Evolutionary conservation across 164 flowering plant species (phyloP), one percentile per base, ranked within the genome.

Genomic region (Tetracentron sinense): DNA sequence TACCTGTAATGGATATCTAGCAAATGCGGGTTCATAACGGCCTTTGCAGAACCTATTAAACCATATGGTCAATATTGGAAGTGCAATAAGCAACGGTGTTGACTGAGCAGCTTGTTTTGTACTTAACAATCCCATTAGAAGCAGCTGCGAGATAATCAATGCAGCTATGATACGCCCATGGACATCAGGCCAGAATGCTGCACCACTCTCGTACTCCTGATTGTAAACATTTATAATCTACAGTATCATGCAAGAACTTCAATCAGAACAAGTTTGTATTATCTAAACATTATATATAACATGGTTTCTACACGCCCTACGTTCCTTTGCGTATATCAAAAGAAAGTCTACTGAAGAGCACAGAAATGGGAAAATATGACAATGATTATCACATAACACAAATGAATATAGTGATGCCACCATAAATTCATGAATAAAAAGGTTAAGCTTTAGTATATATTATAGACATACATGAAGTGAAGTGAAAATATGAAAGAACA

Each of bases 161-260:
- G 86, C 90, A 29, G 68, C 15, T 50, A 89, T 67, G 23, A 89
- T 77, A 28, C 92, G 90, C 16, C 78, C 77, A 69, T 89, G 96
- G 51, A 89, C 90, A 77, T 83, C 89, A 22, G 96, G 96, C 96
- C 96, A 89, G 74, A 87, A 89, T 52, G 90, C 83, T 33, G 89
- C 96, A 22, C 75, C 89, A 69, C 96, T 89, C 73, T 89, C 96
- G 54, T 89, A 89, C 70, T 85, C 79, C 70, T 87, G 96, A 66
- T 87, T 84, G 78, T 89, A 89, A 2, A 89, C 96, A 74, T 89
- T 89, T 69, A 87, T 89, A 22, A 89, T 78, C 92, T 89, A 59
- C 69, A 75, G 19, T 2, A 27, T 51, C 5, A 56, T 0, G 28
- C 21, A 63, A 42, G 21, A 62, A 47, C 25, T 63, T 62, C 38